phyloP scores from a whole-genome alignment of 2,329 filamentous ascomycete species.

The Ophiocordyceps camponoti-floridani region DNA sequence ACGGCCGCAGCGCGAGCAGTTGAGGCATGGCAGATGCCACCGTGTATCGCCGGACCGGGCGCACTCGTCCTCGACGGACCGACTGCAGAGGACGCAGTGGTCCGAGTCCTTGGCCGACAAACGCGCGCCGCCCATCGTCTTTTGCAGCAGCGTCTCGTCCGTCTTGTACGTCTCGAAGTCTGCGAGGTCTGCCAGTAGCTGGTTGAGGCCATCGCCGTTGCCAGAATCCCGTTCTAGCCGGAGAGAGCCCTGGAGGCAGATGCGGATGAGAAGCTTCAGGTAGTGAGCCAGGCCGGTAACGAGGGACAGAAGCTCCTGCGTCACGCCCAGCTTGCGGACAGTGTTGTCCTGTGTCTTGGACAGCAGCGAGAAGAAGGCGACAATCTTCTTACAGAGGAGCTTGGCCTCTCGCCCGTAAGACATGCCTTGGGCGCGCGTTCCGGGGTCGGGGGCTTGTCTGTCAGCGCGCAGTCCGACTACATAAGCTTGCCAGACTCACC shows the following conservation, averaged over 20 bases:
- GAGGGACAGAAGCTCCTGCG: conserved; percentile 91
- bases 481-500: conserved; percentile 31
- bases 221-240: conserved; percentile 75
- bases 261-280: conserved; percentile 89
- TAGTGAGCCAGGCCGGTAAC: conserved; percentile 95
- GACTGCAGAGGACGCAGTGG: conserved; percentile 63
- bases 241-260: conserved; percentile 83
- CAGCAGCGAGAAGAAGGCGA: conserved; percentile 88
- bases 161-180: conserved; percentile 64
- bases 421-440: conserved; percentile 39
- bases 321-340: conserved; percentile 83
- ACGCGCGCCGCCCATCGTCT: conserved; percentile 44
- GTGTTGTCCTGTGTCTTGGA: conserved; percentile 88
- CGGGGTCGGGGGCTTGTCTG: not conserved
- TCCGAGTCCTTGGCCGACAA: conserved; percentile 66
- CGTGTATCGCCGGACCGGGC: conserved; percentile 55
- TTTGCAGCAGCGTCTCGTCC: conserved; percentile 50
- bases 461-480: not conserved
- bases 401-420: conserved; percentile 95
- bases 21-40: conserved; percentile 73
- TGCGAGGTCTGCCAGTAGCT: conserved; percentile 69
- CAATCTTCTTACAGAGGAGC: conserved; percentile 97
- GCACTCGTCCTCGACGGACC: conserved; percentile 91
- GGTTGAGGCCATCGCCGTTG: conserved; percentile 56
- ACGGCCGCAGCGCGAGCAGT: conserved; percentile 45